These are phyloP conservation scores for Argentina anserina DNA, from an alignment of 306 rosid species.

Conservation along the genomic window DNA sequence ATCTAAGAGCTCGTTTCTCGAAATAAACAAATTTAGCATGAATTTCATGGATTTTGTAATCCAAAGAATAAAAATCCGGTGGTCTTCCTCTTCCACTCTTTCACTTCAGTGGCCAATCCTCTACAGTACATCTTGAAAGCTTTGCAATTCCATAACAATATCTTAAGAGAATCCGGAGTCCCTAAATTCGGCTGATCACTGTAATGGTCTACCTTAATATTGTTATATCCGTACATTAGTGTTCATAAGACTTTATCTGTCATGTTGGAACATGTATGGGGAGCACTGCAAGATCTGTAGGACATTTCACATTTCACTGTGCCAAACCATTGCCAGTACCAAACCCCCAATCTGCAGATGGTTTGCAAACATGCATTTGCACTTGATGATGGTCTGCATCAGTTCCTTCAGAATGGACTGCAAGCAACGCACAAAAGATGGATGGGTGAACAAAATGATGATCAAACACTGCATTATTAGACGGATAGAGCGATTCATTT, in stretches of 20 bases:
- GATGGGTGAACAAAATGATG: too few relatives aligned
- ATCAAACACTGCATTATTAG: too few relatives aligned
- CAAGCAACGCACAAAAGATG: background rate
- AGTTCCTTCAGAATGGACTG: background rate
- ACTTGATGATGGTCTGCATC: background rate
- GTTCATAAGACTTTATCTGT: too few relatives aligned
- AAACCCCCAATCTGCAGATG: background rate
- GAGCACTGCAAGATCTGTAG: too few relatives aligned
- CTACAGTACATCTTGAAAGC: too few relatives aligned
- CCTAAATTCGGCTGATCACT: background rate
- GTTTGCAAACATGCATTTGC: background rate
- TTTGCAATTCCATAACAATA: background rate
- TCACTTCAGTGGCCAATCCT: background rate
- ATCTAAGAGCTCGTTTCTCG: too few relatives aligned
- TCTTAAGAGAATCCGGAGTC: background rate
- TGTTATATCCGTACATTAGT: background rate
- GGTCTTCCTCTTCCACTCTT: background rate
- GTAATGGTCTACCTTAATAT: background rate
- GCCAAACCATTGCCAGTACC: background rate
- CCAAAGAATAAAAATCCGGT: too few relatives aligned
- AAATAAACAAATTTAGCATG: background rate
- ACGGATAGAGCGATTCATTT: too few relatives aligned
- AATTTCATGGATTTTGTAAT: background rate
- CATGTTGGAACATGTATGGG: too few relatives aligned
- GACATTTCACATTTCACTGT: background rate